These are phyloP conservation scores for Achaetomiella virescens DNA, from an alignment of 495 filamentous ascomycete genomes.

Conservation along the genomic window DNA sequence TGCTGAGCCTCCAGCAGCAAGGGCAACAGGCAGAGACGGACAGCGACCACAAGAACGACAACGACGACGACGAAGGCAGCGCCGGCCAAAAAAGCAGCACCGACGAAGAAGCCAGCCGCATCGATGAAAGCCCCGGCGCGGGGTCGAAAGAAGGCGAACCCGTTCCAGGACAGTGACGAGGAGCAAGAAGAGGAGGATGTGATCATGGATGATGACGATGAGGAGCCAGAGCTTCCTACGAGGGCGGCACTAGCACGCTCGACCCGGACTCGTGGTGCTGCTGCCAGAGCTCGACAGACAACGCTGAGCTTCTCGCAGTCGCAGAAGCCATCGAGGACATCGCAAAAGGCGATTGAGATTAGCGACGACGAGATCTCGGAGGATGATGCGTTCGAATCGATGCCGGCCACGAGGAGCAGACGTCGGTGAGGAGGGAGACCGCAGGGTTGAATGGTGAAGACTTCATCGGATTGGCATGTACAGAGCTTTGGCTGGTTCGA, in stretches of 20 bases:
- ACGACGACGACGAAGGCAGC: conserved; percentile 37
- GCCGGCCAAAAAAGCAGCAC: conserved; percentile 31
- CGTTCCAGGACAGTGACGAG: conserved; percentile 54
- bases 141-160: conserved; percentile 42
- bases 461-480: not conserved
- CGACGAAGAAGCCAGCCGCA: conserved; percentile 36
- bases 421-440: conserved; percentile 7
- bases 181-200: conserved; percentile 60
- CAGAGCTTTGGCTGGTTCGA: not conserved
- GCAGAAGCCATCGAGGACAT: conserved; percentile 44
- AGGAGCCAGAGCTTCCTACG: conserved; percentile 30
- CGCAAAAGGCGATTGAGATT: conserved; percentile 47
- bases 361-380: conserved; percentile 74
- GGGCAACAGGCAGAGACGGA: conserved; percentile 31
- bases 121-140: conserved; percentile 36
- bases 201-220: conserved; percentile 58
- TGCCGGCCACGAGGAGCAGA: conserved; percentile 31
- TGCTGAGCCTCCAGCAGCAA: conserved; percentile 22
- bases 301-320: conserved; percentile 66
- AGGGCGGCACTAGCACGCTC: conserved; percentile 24
- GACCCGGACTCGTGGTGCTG: conserved; percentile 10
- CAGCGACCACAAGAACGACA: conserved; percentile 32
- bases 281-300: conserved; percentile 48
- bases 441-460: not conserved
- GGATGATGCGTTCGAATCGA: conserved; percentile 72